A percentile compares a stretch with the other conserved stretches of the same genome.
These are phyloP conservation scores for Linnemannia schmuckeri DNA, from an alignment of 192 early-diverging fungal genomes.

Conservation along the genomic window DNA sequence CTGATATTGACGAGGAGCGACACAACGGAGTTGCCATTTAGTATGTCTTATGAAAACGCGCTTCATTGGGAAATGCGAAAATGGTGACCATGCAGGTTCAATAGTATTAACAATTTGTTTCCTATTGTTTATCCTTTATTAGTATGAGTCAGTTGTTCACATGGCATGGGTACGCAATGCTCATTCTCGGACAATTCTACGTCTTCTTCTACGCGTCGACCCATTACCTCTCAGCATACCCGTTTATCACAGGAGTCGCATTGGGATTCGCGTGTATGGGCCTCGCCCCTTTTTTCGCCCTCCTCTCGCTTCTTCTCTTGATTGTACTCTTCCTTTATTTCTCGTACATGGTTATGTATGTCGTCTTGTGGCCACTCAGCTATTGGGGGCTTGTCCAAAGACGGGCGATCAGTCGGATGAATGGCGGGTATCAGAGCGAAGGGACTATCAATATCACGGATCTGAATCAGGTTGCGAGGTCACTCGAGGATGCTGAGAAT, in stretches of 20 bases:
- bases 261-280: conserved; percentile 45
- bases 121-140: not conserved
- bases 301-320: conserved; percentile 16
- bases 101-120: too few species aligned
- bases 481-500: conserved; percentile 14
- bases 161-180: conserved; percentile 52
- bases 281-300: conserved; percentile 38
- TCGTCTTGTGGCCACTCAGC: conserved; percentile 31
- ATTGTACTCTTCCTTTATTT: conserved; percentile 23
- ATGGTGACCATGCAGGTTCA: too few species aligned
- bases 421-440: conserved; percentile 40
- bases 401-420: conserved; percentile 46
- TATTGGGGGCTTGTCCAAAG: conserved; percentile 35
- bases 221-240: conserved; percentile 10
- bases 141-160: conserved; percentile 43
- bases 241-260: conserved; percentile 34
- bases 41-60: conserved; percentile 9
- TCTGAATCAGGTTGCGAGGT: conserved; percentile 21
- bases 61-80: too few species aligned
- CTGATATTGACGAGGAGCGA: conserved; percentile 53
- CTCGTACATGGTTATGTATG: conserved; percentile 25
- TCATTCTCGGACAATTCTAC: conserved; percentile 35
- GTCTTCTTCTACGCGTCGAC: conserved; percentile 26
- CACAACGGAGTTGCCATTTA: conserved; percentile 47
- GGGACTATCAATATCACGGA: conserved; percentile 49